phyloP scores from a whole-genome alignment of 2,329 filamentous ascomycete species.

The Pyricularia grisea region DNA sequence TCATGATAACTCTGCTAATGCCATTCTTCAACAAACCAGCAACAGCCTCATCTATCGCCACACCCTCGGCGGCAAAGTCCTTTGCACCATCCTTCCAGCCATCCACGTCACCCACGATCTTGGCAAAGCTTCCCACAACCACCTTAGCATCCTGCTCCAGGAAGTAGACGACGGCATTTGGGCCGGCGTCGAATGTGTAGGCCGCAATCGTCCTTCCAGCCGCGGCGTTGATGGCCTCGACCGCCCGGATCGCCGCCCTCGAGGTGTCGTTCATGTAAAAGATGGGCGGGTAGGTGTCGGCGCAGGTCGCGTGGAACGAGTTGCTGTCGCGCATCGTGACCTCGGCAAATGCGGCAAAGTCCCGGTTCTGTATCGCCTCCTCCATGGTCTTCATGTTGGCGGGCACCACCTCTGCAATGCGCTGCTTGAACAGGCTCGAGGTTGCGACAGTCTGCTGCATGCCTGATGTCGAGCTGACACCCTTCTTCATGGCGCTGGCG shows the following conservation, averaged over 20 bases:
- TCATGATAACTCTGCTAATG: slow-evolving; percentile 83
- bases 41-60: slow-evolving; percentile 57
- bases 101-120: slow-evolving; percentile 49
- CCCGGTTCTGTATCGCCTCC: slow-evolving; percentile 31
- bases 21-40: slow-evolving; percentile 62
- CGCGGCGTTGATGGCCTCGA: slow-evolving; percentile 77
- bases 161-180: slow-evolving; percentile 96
- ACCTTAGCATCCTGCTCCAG: slow-evolving; percentile 64
- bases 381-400: slow-evolving; percentile 18
- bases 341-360: slow-evolving; percentile 81
- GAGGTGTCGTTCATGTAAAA: slow-evolving; percentile 98
- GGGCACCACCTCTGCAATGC: slow-evolving; percentile 62
- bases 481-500: slow-evolving; percentile 89
- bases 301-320: slow-evolving; percentile 88
- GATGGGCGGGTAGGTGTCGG: slow-evolving; percentile 94
- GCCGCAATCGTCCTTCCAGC: slow-evolving; percentile 76
- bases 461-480: slow-evolving; percentile 80
- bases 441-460: slow-evolving; percentile 97
- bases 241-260: slow-evolving; percentile 74
- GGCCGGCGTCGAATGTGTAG: slow-evolving; percentile 96
- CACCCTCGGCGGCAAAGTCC: slow-evolving; percentile 36
- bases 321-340: slow-evolving; percentile 97
- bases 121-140: slow-evolving; percentile 72
- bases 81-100: slow-evolving; percentile 59
- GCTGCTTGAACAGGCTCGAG: slow-evolving; percentile 73